These are phyloP conservation scores for Chrysochromulina parva DNA, from an alignment of 78 protist species.

Conservation along the genomic window DNA sequence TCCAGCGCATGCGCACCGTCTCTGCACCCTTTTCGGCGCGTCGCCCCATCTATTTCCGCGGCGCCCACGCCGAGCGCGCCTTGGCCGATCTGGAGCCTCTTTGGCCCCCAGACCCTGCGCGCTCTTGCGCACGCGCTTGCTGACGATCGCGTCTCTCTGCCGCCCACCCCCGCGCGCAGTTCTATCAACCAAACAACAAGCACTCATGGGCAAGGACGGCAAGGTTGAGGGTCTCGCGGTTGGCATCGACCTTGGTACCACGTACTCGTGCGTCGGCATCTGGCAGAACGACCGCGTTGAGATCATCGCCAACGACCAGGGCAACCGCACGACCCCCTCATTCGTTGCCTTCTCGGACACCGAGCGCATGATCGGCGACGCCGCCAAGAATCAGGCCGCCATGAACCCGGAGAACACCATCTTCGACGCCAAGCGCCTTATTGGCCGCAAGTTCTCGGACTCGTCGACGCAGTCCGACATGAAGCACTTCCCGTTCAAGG, in stretches of 20 bases:
- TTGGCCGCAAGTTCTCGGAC: constrained; percentile 79
- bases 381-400: constrained; percentile 71
- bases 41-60: too few species aligned
- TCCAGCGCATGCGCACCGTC: too few species aligned
- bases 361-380: constrained; percentile 73
- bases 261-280: constrained; percentile 94
- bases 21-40: too few species aligned
- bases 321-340: constrained; percentile 89
- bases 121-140: too few species aligned
- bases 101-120: too few species aligned
- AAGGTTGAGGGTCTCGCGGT: constrained; percentile 38
- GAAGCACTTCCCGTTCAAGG: constrained; percentile 93
- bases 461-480: constrained; percentile 68
- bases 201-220: background rate
- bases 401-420: constrained; percentile 77
- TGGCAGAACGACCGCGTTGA: constrained; percentile 54
- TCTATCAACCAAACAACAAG: too few species aligned
- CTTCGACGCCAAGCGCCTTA: constrained; percentile 81
- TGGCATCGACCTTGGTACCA: constrained; percentile 89
- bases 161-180: too few species aligned
- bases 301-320: constrained; percentile 87
- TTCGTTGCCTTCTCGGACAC: constrained; percentile 73
- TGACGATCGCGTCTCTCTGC: too few species aligned
- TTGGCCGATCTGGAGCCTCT: too few species aligned
- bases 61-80: too few species aligned